Percentiles rank a stretch among this genome's conserved stretches.
These are phyloP conservation scores for Rubia yunnanensis DNA, from an alignment of 257 asterid species.

Conservation along the genomic window DNA sequence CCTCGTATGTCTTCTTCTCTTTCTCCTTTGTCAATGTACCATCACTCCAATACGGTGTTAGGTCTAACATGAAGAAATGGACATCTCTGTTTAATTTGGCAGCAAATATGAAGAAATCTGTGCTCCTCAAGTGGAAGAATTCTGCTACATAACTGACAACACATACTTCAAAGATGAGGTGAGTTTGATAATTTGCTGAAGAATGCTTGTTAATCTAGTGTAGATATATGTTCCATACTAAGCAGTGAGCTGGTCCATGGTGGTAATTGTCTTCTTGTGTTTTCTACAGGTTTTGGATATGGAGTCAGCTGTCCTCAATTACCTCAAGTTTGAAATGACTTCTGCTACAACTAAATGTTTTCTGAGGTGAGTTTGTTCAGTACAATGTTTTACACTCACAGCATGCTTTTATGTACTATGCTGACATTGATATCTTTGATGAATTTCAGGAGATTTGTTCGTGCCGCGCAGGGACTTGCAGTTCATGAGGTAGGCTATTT, in stretches of 20 bases:
- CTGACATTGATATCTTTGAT: slow-evolving; percentile 7
- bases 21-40: no score
- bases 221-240: background rate
- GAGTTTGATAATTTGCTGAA: background rate
- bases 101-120: slow-evolving; percentile 93
- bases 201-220: background rate
- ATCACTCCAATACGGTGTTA: no score
- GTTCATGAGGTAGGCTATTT: slow-evolving; percentile 45
- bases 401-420: background rate
- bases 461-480: slow-evolving; percentile 64
- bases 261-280: background rate
- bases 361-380: slow-evolving; percentile 41
- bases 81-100: slow-evolving; percentile 16
- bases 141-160: slow-evolving; percentile 88
- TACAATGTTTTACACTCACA: background rate
- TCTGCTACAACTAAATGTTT: slow-evolving; percentile 81
- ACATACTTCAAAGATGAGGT: slow-evolving; percentile 89
- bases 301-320: slow-evolving; percentile 70
- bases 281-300: slow-evolving; percentile 59
- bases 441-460: slow-evolving; percentile 64
- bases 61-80: background rate
- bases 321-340: slow-evolving; percentile 89
- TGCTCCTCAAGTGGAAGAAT: slow-evolving; percentile 90
- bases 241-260: background rate
- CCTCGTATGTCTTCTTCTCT: slow-evolving; percentile 51